Percentiles rank a stretch among this genome's conserved stretches.
Evolutionary conservation across 352 stramenopile genomes (phyloP).

Genomic region (Globisporangium cylindrosporum): DNA sequence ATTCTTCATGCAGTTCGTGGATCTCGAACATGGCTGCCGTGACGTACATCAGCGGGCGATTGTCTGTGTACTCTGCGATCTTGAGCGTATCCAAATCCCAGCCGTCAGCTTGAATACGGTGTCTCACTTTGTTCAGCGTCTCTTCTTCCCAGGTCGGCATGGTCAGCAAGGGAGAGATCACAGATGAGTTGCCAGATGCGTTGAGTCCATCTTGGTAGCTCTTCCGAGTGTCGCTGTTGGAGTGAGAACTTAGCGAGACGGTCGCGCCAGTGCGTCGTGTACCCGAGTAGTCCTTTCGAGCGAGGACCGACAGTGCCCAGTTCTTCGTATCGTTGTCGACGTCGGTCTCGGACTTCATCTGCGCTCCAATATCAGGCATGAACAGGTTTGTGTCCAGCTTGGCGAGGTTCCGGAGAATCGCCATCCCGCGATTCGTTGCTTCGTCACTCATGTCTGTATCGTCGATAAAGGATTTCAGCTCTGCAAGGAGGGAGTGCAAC

Average conservation of each 20-base stretch:
- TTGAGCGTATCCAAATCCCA: constrained; percentile 73
- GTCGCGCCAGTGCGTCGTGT: constrained; percentile 48
- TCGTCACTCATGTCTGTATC: constrained; percentile 62
- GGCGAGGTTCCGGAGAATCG: constrained; percentile 63
- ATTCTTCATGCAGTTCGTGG: constrained; percentile 76
- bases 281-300: constrained; percentile 66
- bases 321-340: constrained; percentile 83
- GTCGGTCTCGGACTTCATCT: constrained; percentile 80
- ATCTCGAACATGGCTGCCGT: constrained; percentile 76
- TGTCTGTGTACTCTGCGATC: constrained; percentile 63
- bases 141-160: constrained; percentile 69
- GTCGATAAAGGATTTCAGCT: constrained; percentile 77
- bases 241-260: constrained; percentile 69
- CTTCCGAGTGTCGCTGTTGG: constrained; percentile 55
- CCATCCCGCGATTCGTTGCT: constrained; percentile 50
- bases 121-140: constrained; percentile 41
- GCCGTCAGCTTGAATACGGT: constrained; percentile 54
- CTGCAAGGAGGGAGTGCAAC: constrained; percentile 62
- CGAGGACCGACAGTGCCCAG: constrained; percentile 73
- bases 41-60: constrained; percentile 76
- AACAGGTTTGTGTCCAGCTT: constrained; percentile 84
- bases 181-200: constrained; percentile 16
- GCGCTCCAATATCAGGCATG: constrained; percentile 70
- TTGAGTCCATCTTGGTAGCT: constrained; percentile 56
- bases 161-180: constrained; percentile 38